Percentiles rank a stretch among this genome's conserved stretches.
phyloP scores from a whole-genome alignment of 2,329 filamentous ascomycete genomes.

The Aspergillus ibericus region DNA sequence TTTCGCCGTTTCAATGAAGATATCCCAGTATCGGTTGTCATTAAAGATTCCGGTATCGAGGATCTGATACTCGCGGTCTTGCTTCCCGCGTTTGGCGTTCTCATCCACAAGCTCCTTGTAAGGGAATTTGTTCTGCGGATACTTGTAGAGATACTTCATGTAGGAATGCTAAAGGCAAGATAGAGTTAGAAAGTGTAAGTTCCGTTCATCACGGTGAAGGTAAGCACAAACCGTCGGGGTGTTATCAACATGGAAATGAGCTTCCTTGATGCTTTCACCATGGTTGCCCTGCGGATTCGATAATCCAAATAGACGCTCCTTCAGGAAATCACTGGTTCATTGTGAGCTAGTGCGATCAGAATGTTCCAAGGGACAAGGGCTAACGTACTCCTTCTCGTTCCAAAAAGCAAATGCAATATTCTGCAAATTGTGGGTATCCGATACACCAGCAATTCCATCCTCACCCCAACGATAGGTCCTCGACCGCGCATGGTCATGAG shows the following conservation, averaged over 20 bases:
- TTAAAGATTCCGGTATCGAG: slow-evolving; percentile 86
- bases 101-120: slow-evolving; percentile 85
- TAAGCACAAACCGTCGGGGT: slow-evolving; percentile 64
- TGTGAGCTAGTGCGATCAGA: slow-evolving; percentile 2
- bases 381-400: slow-evolving; percentile 87
- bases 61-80: slow-evolving; percentile 87
- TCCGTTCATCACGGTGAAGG: neutral
- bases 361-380: neutral
- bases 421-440: slow-evolving; percentile 84
- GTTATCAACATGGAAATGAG: slow-evolving; percentile 94
- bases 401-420: slow-evolving; percentile 96
- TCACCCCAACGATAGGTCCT: slow-evolving; percentile 94
- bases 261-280: slow-evolving; percentile 95
- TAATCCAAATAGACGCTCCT: slow-evolving; percentile 90
- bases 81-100: slow-evolving; percentile 72
- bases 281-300: slow-evolving; percentile 97
- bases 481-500: slow-evolving; percentile 86
- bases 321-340: slow-evolving; percentile 73
- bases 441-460: slow-evolving; percentile 94
- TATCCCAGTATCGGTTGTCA: slow-evolving; percentile 92
- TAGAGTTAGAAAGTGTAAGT: slow-evolving; percentile 6
- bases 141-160: slow-evolving; percentile 99
- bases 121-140: slow-evolving; percentile 86
- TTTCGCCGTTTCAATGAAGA: slow-evolving; percentile 94
- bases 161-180: slow-evolving; percentile 72